Percentiles rank a stretch among this genome's conserved stretches.
These are phyloP conservation scores for Melastoma malabathricum DNA, from an alignment of 345 rosid species.

Conservation along the genomic window DNA sequence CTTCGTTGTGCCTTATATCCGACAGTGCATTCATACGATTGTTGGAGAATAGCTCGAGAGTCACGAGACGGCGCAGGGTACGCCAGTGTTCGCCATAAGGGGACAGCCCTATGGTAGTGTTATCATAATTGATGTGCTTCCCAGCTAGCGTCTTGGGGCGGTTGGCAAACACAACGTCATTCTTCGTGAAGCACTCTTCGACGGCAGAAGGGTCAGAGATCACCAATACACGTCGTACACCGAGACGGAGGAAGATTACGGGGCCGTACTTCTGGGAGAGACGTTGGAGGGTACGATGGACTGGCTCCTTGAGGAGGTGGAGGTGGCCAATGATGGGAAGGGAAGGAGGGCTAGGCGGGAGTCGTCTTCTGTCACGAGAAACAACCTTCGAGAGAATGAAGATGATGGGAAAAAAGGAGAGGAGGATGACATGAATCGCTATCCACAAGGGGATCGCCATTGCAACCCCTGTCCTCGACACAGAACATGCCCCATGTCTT, in stretches of 20 bases:
- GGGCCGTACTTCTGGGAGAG: neutral
- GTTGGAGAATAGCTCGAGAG: constrained; percentile 2
- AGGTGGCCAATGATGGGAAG: constrained; percentile 4
- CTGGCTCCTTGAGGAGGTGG: constrained; percentile 5
- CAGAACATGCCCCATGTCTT: too few relatives aligned
- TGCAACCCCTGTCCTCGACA: too few relatives aligned
- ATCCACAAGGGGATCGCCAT: too few relatives aligned
- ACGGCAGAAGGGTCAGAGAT: constrained; percentile 2
- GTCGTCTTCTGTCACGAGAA: neutral
- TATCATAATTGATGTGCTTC: constrained; percentile 2
- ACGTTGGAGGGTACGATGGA: neutral
- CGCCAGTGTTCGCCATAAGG: constrained; percentile 5
- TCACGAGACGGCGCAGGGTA: constrained; percentile 5
- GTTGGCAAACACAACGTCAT: constrained; percentile 1
- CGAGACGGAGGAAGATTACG: neutral
- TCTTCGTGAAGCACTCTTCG: constrained; percentile 5
- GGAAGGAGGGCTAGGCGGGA: constrained; percentile 5
- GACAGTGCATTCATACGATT: neutral
- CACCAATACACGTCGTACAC: neutral
- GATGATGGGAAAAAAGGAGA: neutral
- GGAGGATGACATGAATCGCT: too few relatives aligned
- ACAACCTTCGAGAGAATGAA: neutral
- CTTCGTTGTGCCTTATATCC: constrained; percentile 1
- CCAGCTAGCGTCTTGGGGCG: neutral
- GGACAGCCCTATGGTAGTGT: neutral